Evolutionary conservation across 1,139 yeast genomes (phyloP), one percentile per base, ranked within the genome.

Genomic region (Candida buenavistaensis): DNA sequence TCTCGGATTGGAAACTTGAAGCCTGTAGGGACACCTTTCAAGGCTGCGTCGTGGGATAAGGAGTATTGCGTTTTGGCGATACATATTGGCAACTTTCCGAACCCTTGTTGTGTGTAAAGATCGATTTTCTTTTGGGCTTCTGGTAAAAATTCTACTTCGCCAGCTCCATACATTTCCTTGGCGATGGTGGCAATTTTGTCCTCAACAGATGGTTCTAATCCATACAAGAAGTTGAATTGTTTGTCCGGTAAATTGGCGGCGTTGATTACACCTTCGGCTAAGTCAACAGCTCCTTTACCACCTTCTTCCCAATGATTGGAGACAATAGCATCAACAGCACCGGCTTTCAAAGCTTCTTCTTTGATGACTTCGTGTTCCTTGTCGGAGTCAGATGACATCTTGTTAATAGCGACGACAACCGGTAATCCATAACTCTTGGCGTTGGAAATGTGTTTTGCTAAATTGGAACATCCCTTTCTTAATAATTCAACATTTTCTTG

Each of bases 271-370:
- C 95, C 96, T 44, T 82, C 55, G 37, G 97, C 97, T 47, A 92
- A 78, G 39, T 76, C 83, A 46, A 87, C 76, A 8, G 98, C 97
- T 54, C 98, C 98, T 47, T 71, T 68, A 50, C 98, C 98, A 68
- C 98, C 98, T 68, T 87, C 87, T 64, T 86, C 97, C 97, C 97
- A 92, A 66, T 92, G 98, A 74, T 87, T 87, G 27, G 96, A 84
- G 26, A 87, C 90, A 53, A 92, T 84, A 20, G 97, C 97, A 56
- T 87, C 97, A 41, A 69, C 68, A 27, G 98, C 98, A 54, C 98
- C 98, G n/a, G 96, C 96, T 60, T 78, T 80, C 51, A 89, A 57
- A 10, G 97, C 81, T 51, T 82, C 94, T 59, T 84, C 82, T 52
- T 78, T 84, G 53, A 92, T 89, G 31, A 85, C 80, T 45, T 80